phyloP scores from a whole-genome alignment of 768 basidiomycete genomes.

The Auriculariales sp. region DNA sequence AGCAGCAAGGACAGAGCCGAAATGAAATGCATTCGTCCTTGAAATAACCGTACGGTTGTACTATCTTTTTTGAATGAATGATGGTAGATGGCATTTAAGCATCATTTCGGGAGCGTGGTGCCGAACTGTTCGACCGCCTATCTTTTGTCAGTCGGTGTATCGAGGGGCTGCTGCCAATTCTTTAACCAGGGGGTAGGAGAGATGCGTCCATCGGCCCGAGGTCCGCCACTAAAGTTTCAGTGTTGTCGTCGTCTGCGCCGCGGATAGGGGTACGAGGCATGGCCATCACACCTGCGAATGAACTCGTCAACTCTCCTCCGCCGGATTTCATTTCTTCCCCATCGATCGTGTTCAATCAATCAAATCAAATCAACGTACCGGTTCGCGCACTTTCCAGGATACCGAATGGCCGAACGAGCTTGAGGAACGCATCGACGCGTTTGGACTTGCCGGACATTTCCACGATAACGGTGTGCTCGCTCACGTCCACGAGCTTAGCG shows the following conservation, averaged over 20 bases:
- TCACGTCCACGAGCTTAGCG: constrained; percentile 86
- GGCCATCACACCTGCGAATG: constrained; percentile 71
- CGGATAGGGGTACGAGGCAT: constrained; percentile 91
- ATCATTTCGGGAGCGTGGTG: too few species aligned
- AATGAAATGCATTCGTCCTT: too few species aligned
- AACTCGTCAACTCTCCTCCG: constrained; percentile 1
- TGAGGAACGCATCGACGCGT: constrained; percentile 86
- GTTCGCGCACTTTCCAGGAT: constrained; percentile 90
- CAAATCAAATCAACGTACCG: constrained; percentile 33
- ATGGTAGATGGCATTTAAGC: too few species aligned
- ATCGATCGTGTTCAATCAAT: neutral
- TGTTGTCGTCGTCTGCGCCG: constrained; percentile 37
- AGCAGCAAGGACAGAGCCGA: too few species aligned
- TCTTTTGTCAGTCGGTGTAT: too few species aligned
- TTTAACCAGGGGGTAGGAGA: constrained; percentile 84
- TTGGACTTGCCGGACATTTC: constrained; percentile 88
- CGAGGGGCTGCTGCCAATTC: too few species aligned
- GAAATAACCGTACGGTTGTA: too few species aligned
- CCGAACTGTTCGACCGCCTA: too few species aligned
- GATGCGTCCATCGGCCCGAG: constrained; percentile 68
- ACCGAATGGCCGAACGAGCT: constrained; percentile 84
- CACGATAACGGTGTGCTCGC: constrained; percentile 87
- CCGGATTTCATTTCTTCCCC: neutral
- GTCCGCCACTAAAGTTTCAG: constrained; percentile 27
- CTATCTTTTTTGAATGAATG: too few species aligned